Percentiles rank a stretch among this genome's conserved stretches.
Evolutionary conservation across 352 stramenopile species (phyloP).

Genomic region (Thalassiosira exigua): DNA sequence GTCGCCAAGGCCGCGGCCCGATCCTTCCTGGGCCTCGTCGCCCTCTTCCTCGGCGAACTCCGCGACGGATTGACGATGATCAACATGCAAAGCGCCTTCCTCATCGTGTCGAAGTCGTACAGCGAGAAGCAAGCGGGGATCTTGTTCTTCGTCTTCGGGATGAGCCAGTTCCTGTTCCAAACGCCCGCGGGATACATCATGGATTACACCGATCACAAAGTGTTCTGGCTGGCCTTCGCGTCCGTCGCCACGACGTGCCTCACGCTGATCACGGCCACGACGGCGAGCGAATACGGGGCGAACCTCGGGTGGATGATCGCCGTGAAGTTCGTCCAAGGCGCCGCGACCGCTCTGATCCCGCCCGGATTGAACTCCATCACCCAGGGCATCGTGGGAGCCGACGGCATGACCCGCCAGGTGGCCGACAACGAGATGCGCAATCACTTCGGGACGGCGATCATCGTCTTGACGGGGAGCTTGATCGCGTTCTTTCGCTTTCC

Average conservation of each 20-base stretch:
- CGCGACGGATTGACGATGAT: conserved; percentile 84
- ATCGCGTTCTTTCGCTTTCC: conserved; percentile 77
- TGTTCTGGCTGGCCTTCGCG: conserved; percentile 68
- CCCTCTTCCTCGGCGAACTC: conserved; percentile 83
- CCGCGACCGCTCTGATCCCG: conserved; percentile 80
- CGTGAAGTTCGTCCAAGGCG: conserved; percentile 81
- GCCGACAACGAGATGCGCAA: conserved; percentile 85
- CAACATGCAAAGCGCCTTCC: conserved; percentile 83
- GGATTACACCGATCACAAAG: conserved; percentile 79
- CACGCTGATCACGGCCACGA: conserved; percentile 74
- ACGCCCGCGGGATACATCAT: conserved; percentile 82
- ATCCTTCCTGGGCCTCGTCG: conserved; percentile 57
- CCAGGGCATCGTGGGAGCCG: conserved; percentile 78
- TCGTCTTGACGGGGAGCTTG: conserved; percentile 72
- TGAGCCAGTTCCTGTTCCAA: conserved; percentile 84
- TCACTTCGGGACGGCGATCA: conserved; percentile 83
- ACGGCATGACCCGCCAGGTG: conserved; percentile 81
- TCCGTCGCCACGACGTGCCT: conserved; percentile 65
- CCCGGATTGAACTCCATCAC: conserved; percentile 84
- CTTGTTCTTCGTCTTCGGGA: conserved; percentile 85
- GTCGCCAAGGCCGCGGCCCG: conserved; percentile 40
- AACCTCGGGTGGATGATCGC: conserved; percentile 81
- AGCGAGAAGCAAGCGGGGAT: conserved; percentile 80
- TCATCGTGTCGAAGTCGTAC: conserved; percentile 81
- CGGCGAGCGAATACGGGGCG: conserved; percentile 63